A percentile compares a stretch with the other conserved stretches of the same genome.
Conservation (phyloP, 2,329 filamentous ascomycete species). For the Aspergillus ustus region DNA sequence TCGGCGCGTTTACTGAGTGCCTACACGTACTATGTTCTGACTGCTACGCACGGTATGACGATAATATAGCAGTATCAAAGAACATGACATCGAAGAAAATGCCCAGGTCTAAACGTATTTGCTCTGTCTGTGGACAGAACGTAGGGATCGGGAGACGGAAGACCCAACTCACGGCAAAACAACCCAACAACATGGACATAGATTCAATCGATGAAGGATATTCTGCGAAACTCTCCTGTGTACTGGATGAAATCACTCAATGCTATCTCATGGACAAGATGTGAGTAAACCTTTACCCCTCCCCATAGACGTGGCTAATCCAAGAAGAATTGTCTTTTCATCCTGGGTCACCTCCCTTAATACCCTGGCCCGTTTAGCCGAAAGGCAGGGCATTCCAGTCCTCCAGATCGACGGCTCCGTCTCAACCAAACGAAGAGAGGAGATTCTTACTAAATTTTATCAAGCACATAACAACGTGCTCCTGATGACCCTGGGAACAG, state of each 20-base stretch:
- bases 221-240: background rate
- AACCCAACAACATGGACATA: background rate
- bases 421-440: background rate
- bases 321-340: background rate
- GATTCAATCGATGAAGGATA: background rate
- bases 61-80: background rate
- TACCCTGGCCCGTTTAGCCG: background rate
- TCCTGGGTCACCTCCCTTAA: background rate
- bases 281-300: background rate
- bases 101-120: background rate
- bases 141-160: background rate
- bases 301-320: background rate
- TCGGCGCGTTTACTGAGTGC: background rate
- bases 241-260: background rate
- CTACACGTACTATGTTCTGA: background rate
- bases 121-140: background rate
- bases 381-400: background rate
- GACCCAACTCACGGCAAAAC: background rate
- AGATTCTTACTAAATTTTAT: background rate
- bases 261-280: background rate
- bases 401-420: background rate
- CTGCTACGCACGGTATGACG: background rate
- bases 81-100: background rate
- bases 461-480: background rate
- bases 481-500: background rate